Evolutionary conservation across 73 alveolate species (phyloP), one percentile per base, ranked within the genome.

Genomic region (Paramecium sexaurelia): DNA sequence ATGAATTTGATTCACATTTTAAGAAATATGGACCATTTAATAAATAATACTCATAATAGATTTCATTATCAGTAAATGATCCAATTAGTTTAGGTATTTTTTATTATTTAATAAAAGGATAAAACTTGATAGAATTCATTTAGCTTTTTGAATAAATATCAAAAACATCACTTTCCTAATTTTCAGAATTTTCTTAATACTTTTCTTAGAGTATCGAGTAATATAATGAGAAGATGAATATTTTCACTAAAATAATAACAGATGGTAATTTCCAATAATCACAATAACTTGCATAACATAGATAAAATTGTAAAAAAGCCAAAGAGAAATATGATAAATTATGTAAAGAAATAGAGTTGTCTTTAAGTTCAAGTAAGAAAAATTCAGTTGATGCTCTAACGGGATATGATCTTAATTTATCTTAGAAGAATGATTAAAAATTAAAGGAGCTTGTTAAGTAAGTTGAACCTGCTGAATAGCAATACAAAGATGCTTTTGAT

Each of bases 241-340:
- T 32, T 22, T 78, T 22, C 32, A 78, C 90, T 5, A 78, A 78
- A 24, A 78, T 29, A 41, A 78, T 78, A 41, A 78, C 90, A 40
- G 90, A 78, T 43, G 68, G 47, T 10, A 78, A 78, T 41, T 78
- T 29, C 29, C 8, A 20, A 19, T 7, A 78, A 41, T 39, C 55
- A 0, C 7, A 78, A 45, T 22, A 32, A 78, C 39, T 43, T 8
- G 45, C 43, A 40, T 9, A 78, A 78, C n/a, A 56, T 7, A 37
- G 90, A 45, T 29, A 32, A 19, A 37, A 39, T 24, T 45, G 45
- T 43, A 78, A 78, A 78, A 78, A 78, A 45, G 33, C 71, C n/a
- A 41, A 78, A 78, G 90, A 78, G 13, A 78, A 78, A 43, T 78
- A 78, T 24, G 75, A 78, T 13, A 78, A 78, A 45, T 32, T 78